Percentiles rank a stretch among this genome's conserved stretches.
These are phyloP conservation scores for Cordia subcordata DNA, from an alignment of 257 asterid species.

Conservation along the genomic window DNA sequence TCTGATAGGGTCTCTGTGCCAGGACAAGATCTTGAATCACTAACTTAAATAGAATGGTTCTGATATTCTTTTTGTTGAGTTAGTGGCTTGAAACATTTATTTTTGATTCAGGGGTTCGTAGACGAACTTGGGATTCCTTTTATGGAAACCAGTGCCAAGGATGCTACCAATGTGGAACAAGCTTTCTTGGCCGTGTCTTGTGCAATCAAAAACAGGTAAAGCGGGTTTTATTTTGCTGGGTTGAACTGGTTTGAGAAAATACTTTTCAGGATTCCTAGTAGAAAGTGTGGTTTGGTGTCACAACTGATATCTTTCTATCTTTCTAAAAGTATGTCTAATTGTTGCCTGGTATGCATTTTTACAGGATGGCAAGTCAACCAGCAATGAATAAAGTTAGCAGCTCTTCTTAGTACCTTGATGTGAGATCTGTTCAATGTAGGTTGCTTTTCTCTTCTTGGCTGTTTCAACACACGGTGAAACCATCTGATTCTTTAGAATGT, in stretches of 20 bases:
- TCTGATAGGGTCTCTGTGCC: neutral
- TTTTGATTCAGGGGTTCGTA: conserved; percentile 41
- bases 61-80: neutral
- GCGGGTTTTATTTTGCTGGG: neutral
- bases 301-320: neutral
- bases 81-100: neutral
- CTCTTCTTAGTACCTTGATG: neutral
- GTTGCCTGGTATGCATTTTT: neutral
- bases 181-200: conserved; percentile 66
- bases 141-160: conserved; percentile 60
- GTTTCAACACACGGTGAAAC: neutral
- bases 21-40: neutral
- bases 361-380: conserved; percentile 56
- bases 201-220: conserved; percentile 47
- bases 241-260: neutral
- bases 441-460: neutral
- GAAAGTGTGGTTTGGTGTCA: neutral
- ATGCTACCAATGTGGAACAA: conserved; percentile 56
- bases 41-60: too few species aligned
- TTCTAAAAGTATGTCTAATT: neutral
- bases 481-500: neutral
- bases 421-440: neutral
- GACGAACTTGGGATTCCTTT: conserved; percentile 64
- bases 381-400: conserved; percentile 12
- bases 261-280: neutral